Conservation (phyloP, 140 eudicot species). For the Anethum foeniculum region DNA sequence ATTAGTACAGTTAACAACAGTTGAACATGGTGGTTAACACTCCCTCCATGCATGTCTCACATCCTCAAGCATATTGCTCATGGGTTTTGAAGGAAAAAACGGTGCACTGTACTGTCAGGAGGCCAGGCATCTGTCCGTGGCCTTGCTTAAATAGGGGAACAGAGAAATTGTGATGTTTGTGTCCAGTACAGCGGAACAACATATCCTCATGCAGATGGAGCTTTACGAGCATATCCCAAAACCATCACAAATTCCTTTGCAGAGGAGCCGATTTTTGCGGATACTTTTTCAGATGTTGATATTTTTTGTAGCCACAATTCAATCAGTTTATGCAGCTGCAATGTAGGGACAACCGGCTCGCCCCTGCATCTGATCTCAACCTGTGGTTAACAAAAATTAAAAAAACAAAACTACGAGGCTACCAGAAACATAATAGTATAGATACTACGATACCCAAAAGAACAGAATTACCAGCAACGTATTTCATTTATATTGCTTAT, state of each 20-base stretch:
- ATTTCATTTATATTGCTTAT: background rate
- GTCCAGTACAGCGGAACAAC: background rate
- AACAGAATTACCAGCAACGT: background rate
- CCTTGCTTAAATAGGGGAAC: background rate
- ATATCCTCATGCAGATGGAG: conserved; percentile 18
- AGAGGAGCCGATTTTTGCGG: conserved; percentile 54
- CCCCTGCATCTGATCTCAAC: conserved; percentile 71
- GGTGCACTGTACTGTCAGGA: background rate
- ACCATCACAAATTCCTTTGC: conserved; percentile 85
- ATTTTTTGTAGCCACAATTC: conserved; percentile 61
- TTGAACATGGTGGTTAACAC: background rate
- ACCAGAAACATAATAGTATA: background rate
- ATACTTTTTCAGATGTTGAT: conserved; percentile 37
- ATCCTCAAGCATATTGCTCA: background rate
- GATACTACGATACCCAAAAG: background rate
- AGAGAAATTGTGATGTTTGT: background rate
- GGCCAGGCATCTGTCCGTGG: background rate
- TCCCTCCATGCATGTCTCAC: background rate
- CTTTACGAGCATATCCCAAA: conserved; percentile 53
- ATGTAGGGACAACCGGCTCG: conserved; percentile 42
- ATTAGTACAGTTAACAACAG: background rate
- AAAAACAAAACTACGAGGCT: background rate
- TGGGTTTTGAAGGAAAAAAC: background rate
- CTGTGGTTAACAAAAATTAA: conserved; percentile 20
- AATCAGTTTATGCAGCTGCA: conserved; percentile 43